Evolutionary conservation across 2,329 filamentous ascomycete species (phyloP), one percentile per base, ranked within the genome.

Genomic region (Myriosclerotinia scirpicola): DNA sequence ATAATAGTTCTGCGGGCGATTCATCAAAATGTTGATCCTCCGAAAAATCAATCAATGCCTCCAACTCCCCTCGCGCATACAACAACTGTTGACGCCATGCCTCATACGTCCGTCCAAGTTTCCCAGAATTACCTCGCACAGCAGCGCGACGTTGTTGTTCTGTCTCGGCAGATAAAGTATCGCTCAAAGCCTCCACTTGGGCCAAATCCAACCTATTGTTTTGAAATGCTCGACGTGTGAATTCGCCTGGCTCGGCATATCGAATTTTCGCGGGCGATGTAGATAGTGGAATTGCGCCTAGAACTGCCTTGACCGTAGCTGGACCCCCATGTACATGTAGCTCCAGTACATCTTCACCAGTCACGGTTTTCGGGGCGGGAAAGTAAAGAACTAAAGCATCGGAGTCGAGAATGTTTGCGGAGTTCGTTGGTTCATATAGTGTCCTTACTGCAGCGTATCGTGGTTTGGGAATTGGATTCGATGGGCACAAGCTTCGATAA

Each of bases 11-110:
- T 0, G 83, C 80, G 0, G 92, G 90, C 3, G 91, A 89, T 78
- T 97, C 93, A 72, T 98, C 93, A 74, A 99, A 96, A 79, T 98
- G 91, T 78, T 99, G 94, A 74, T 98, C 95, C 77, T 99, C 95
- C 0, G 92, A 90, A 76, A 99, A 99, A 78, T 99, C 95, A 69
- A 99, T 98, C 71, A 99, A 80, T 0, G 95, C 95, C 78, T 99
- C 95, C 50, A 99, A 83, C 79, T 98, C 93, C 12, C 92, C 95
- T 2, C 95, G 87, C 12, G 93, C 93, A 69, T 90, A 84, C 8
- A 98, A 81, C 22, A 99, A 80, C 70, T 87, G 83, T 70, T 85
- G 81, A 36, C 94, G 87, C 95, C 95, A 99, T 12, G 74, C 74
- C 72, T 97, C 93, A 77, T 99, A 99, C 22, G 87, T 87, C 67